Evolutionary conservation across 768 basidiomycete species (phyloP).

Genomic region (Galerina sulciceps): DNA sequence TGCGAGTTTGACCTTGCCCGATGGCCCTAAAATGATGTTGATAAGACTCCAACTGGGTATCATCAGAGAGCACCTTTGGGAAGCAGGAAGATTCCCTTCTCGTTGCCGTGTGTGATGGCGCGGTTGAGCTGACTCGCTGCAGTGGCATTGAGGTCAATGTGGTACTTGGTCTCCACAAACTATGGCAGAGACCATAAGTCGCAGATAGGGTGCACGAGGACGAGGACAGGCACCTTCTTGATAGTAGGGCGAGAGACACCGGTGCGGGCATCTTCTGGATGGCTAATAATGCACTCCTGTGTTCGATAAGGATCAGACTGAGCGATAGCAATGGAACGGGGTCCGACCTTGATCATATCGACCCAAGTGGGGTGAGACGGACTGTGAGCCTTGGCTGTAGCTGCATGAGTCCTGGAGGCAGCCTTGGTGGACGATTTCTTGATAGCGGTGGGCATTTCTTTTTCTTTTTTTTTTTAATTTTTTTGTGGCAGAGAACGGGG

Average conservation of each 20-base stretch:
- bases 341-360: slow-evolving; percentile 78
- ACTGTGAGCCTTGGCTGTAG: slow-evolving; percentile 38
- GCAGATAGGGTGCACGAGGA: slow-evolving; percentile 15
- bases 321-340: background rate
- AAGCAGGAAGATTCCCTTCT: slow-evolving; percentile 52
- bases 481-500: slow-evolving; percentile 5
- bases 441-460: slow-evolving; percentile 30
- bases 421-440: slow-evolving; percentile 46
- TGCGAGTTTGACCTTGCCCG: slow-evolving; percentile 60
- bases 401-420: slow-evolving; percentile 32
- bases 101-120: slow-evolving; percentile 67
- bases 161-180: slow-evolving; percentile 86
- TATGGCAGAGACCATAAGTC: slow-evolving; percentile 29
- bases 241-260: slow-evolving; percentile 84
- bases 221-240: slow-evolving; percentile 63
- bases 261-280: slow-evolving; percentile 69
- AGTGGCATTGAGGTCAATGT: slow-evolving; percentile 73
- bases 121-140: slow-evolving; percentile 76
- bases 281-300: slow-evolving; percentile 73
- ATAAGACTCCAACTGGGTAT: slow-evolving; percentile 1
- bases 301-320: slow-evolving; percentile 17
- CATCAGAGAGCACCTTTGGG: slow-evolving; percentile 44
- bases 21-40: slow-evolving; percentile 33
- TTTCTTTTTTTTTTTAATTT: no score
- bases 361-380: slow-evolving; percentile 69